Evolutionary conservation across 2,329 filamentous ascomycete genomes (phyloP).

Genomic region (Mycocentrospora acerina): DNA sequence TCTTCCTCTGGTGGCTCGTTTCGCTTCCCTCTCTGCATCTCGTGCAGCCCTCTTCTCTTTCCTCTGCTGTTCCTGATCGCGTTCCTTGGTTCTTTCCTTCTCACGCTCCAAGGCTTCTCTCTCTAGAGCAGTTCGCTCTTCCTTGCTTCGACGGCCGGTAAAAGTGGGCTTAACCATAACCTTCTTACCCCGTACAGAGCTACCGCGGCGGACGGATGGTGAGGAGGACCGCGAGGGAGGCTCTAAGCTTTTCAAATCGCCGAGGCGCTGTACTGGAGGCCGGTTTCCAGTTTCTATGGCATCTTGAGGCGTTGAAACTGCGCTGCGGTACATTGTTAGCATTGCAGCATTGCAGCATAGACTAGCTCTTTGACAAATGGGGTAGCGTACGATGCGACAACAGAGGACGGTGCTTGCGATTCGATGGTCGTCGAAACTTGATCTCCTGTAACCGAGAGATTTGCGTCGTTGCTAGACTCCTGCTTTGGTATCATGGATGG

Average conservation of each 20-base stretch:
- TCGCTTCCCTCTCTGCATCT: constrained; percentile 20
- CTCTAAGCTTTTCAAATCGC: constrained; percentile 29
- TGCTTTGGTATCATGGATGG: constrained; percentile 20
- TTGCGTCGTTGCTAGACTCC: constrained; percentile 18
- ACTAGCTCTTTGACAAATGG: too few relatives aligned
- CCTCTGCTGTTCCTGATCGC: constrained; percentile 25
- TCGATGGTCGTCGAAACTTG: constrained; percentile 15
- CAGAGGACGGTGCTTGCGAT: constrained; percentile 11
- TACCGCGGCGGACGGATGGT: constrained; percentile 30
- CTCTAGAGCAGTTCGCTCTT: constrained; percentile 46
- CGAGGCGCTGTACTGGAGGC: constrained; percentile 28
- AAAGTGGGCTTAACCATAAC: constrained; percentile 43
- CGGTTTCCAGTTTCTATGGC: constrained; percentile 21
- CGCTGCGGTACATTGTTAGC: constrained; percentile 10
- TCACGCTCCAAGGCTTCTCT: constrained; percentile 44
- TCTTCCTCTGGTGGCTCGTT: constrained; percentile 35
- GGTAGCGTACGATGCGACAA: constrained; percentile 13
- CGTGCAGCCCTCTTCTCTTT: constrained; percentile 12
- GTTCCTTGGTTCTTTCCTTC: constrained; percentile 38
- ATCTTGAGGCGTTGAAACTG: constrained; percentile 17
- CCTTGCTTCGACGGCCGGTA: constrained; percentile 48
- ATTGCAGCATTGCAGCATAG: too few relatives aligned
- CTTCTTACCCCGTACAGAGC: constrained; percentile 29
- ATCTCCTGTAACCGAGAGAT: constrained; percentile 13
- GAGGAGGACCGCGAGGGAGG: constrained; percentile 35